A percentile compares a stretch with the other conserved stretches of the same genome.
These are phyloP conservation scores for Ogataea zsoltii DNA, from an alignment of 805 yeast genomes.

Conservation along the genomic window DNA sequence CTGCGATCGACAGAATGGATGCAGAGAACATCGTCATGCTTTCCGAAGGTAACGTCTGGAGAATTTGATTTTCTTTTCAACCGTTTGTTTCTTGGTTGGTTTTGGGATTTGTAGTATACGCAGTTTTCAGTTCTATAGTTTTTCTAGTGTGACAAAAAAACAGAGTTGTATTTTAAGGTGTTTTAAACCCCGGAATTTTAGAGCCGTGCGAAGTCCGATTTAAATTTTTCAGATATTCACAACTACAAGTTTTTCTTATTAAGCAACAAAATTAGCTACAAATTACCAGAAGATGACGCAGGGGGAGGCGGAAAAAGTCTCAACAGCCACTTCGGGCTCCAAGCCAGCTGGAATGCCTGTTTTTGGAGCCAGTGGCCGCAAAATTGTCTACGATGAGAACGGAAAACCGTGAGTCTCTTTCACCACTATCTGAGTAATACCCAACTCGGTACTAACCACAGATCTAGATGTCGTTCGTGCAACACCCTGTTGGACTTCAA, in stretches of 20 bases:
- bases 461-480: constrained; percentile 72
- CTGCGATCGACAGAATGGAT: constrained; percentile 45
- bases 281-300: too few relatives aligned
- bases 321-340: neutral
- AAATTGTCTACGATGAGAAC: constrained; percentile 76
- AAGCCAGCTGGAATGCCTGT: constrained; percentile 36
- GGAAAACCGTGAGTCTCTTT: constrained; percentile 96
- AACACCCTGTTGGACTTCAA: constrained; percentile 80
- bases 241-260: too few relatives aligned
- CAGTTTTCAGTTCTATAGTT: too few relatives aligned
- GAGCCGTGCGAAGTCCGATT: too few relatives aligned
- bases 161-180: too few relatives aligned
- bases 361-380: constrained; percentile 61
- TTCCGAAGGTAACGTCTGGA: constrained; percentile 50
- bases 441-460: neutral
- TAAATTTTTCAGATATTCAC: too few relatives aligned
- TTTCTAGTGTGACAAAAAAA: too few relatives aligned
- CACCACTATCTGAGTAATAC: neutral
- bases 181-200: too few relatives aligned
- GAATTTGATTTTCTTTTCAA: constrained; percentile 29
- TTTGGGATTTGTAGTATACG: neutral
- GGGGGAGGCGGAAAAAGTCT: neutral
- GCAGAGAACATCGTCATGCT: constrained; percentile 48
- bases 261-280: too few relatives aligned
- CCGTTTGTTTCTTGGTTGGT: constrained; percentile 1